Base-by-base conservation (phyloP, 2,329 filamentous ascomycete species). In the Phoma sp. region DNA sequence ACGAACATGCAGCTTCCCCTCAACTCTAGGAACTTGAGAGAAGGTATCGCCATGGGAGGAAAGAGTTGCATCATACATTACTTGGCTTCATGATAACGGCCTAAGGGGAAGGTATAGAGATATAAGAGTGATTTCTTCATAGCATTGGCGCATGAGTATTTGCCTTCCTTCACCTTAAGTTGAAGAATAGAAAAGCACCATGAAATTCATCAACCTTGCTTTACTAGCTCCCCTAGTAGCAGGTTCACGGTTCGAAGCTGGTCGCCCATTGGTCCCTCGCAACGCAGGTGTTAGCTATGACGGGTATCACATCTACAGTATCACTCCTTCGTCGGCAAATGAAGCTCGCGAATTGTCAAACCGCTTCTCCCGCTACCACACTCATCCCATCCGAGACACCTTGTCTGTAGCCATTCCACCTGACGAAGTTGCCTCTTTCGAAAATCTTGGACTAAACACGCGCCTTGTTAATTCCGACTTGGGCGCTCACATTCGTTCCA, bases 391-490 rank as follows among this genome's bases (percentile, higher is more conserved):
- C 15, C 62, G 62, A 29, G 46, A 66, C 21, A 56, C 55, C 7
- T 40, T 67, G 10, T 67, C 62, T 9, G 53, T 81, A 37, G 74
- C 74, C 10, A 67, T 81, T 33, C 67, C 78, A 11, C 74, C 75
- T 15, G 65, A 73, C 3, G 71, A 78, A 26, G 48, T 79, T 10
- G 52, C 62, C 0, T 65, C 68, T 3, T 80, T 81, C 51, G 56
- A 77, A 42, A 62, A 66, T 7, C 61, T 76, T 7, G 70, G 67
- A 3, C 62, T 79, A 36, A 65, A 72, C n/a, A 61, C 61, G 5
- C 67, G 73, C 33, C 60, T 77, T 11, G 74, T 81, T 69, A 77
- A 81, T 54, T 69, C 74, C 12, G 72, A 82, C 58, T 66, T 81
- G 21, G 79, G 78, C 20, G 64, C 64, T 7, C 74, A 76, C 9